phyloP scores from a whole-genome alignment of 106 monocot species.

The Gastrodia elata region DNA sequence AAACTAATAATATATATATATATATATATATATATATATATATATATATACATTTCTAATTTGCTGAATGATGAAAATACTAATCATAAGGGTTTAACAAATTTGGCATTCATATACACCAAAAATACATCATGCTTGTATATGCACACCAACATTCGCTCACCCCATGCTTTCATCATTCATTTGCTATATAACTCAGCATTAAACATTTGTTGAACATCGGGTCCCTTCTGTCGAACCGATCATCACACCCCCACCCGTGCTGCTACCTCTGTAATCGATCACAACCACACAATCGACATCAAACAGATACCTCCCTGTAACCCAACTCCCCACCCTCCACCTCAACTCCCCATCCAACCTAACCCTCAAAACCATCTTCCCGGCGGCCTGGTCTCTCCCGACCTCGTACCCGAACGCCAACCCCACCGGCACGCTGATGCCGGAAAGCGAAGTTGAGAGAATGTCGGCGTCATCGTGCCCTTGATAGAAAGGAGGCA shows the following conservation, averaged over 20 bases:
- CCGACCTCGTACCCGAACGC: constrained; percentile 35
- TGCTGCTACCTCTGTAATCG: neutral
- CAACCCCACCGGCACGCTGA: constrained; percentile 27
- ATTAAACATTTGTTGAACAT: constrained; percentile 18
- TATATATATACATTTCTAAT: too few relatives aligned
- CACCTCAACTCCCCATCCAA: constrained; percentile 60
- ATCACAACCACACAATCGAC: constrained; percentile 50
- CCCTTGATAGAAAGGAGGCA: constrained; percentile 64
- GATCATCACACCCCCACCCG: constrained; percentile 14
- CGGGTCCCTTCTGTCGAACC: constrained; percentile 27
- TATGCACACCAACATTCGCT: neutral
- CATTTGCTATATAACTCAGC: neutral
- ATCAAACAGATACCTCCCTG: constrained; percentile 41
- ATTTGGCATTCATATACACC: neutral
- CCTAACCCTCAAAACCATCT: constrained; percentile 24
- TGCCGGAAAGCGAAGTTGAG: constrained; percentile 35
- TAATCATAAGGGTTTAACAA: too few relatives aligned
- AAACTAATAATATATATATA: too few relatives aligned
- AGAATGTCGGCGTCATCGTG: constrained; percentile 41
- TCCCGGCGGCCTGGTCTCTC: constrained; percentile 39
- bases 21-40: too few relatives aligned
- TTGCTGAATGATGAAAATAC: too few relatives aligned
- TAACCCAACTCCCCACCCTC: constrained; percentile 74
- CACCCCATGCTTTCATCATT: too few relatives aligned
- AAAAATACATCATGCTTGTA: too few relatives aligned